Base-by-base conservation (phyloP, 176 grass and related monocot genomes). In the Ampelocalamus luodianensis region DNA sequence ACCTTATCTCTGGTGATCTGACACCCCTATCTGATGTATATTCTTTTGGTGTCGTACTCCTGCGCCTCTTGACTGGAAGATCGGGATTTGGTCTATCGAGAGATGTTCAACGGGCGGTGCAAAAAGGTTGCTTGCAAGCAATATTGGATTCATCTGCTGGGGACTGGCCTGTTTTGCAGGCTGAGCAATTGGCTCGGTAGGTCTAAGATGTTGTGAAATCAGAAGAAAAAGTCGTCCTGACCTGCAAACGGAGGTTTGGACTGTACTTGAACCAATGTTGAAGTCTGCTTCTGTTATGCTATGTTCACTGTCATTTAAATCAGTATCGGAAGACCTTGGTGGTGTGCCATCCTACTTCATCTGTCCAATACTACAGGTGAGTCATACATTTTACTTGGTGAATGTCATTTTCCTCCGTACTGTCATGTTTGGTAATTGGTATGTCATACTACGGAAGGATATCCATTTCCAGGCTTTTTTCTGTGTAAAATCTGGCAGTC, bases 41-140 rank as follows among this genome's bases (percentile, higher is more conserved):
- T 78, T 96, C 93, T 46, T 96, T 91, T 71, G 93, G 93, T 12
- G 89, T 96, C 16, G 39, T 96, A 55, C 85, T 96, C 66, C 83
- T 96, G 49, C 91, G 86, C 34, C 88, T 93, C 46, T 74, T 96
- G 43, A 96, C 91, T 53, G 93, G 91, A 73, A 88, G 82, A 78
- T 71, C 88, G 55, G 86, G 88, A 79, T 78, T 96, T 49, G 86
- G 88, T 43, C 87, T 93, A 69, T 64, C 76, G 70, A 96, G 85
- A 72, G 93, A 90, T 70, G 86, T 96, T 44, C 91, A 96, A 20
- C 56, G 78, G 65, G 89, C 91, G 3, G 55, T 93, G n/a, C 60
- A 87, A 29, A 93, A 87, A 36, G 88, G 84, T 64, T 87, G 43
- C 38, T 61, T 96, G 83, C 72, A 78, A 43, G 88, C 82, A 58